Conservation (phyloP, 768 basidiomycete genomes). For the Bullera alba region DNA sequence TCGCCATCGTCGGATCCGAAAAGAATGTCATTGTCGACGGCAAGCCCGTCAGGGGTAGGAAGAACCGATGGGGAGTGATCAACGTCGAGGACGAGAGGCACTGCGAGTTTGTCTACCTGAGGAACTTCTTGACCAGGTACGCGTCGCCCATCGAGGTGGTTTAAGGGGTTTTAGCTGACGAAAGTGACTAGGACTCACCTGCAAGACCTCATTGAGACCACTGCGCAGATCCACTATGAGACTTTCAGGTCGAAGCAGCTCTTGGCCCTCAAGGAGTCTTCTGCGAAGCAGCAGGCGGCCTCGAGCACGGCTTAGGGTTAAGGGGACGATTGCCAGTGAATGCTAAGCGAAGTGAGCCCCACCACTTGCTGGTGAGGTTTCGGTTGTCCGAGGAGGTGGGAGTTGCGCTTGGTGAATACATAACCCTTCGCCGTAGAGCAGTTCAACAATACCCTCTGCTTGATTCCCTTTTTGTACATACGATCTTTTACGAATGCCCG, state of each 20-base stretch:
- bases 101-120: conserved; percentile 95
- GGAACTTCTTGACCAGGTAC: conserved; percentile 89
- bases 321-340: too few species aligned
- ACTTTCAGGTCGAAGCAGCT: conserved; percentile 98
- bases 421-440: too few species aligned
- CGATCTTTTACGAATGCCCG: not conserved
- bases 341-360: too few species aligned
- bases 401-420: too few species aligned
- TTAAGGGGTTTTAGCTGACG: not conserved
- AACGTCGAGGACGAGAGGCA: conserved; percentile 94
- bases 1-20: conserved; percentile 96
- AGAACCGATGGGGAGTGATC: conserved; percentile 97
- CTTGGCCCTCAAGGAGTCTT: conserved; percentile 91
- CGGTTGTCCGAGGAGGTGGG: too few species aligned
- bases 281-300: conserved; percentile 47
- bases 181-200: conserved; percentile 67
- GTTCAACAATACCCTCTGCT: too few species aligned
- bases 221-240: conserved; percentile 98
- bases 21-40: conserved; percentile 91
- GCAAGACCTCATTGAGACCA: conserved; percentile 98
- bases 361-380: too few species aligned
- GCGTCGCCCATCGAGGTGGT: conserved; percentile 26
- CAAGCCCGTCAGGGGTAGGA: conserved; percentile 86
- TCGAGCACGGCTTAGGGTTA: not conserved
- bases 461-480: too few species aligned